Conservation (phyloP, 1,284 basidiomycete genomes). For the Trichosporon faecale region DNA sequence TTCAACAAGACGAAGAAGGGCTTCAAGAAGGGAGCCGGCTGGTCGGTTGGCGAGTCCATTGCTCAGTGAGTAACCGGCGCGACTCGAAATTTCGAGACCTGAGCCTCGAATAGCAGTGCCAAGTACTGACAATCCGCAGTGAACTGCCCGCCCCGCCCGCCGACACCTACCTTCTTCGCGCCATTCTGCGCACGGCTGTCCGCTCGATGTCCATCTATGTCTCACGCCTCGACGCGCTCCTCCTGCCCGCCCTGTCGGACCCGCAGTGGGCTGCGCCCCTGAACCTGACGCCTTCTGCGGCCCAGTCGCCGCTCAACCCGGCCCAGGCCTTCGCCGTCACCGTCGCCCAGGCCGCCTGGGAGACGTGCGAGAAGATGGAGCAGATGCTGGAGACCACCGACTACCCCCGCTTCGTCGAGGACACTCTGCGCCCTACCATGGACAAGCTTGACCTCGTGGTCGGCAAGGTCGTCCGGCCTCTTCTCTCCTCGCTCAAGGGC, state of each 20-base stretch:
- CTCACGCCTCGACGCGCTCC: conserved; percentile 50
- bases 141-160: conserved; percentile 45
- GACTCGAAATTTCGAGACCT: not conserved
- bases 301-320: conserved; percentile 45
- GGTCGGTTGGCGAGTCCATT: conserved; percentile 46
- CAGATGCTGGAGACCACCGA: conserved; percentile 47
- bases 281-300: conserved; percentile 32
- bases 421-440: conserved; percentile 60
- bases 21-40: conserved; percentile 48
- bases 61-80: conserved; percentile 41
- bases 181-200: conserved; percentile 48
- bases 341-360: conserved; percentile 52
- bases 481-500: conserved; percentile 46
- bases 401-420: conserved; percentile 55
- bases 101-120: not conserved
- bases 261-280: conserved; percentile 41
- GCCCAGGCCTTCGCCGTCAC: conserved; percentile 49
- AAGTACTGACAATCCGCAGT: conserved; percentile 27
- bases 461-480: conserved; percentile 51
- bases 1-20: conserved; percentile 50
- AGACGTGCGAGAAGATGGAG: conserved; percentile 51
- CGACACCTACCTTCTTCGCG: conserved; percentile 52
- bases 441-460: conserved; percentile 57
- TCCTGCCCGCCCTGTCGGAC: conserved; percentile 51
- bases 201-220: conserved; percentile 51